Conservation (phyloP, 805 yeast species). For the Sungouiozyma intestinalis region DNA sequence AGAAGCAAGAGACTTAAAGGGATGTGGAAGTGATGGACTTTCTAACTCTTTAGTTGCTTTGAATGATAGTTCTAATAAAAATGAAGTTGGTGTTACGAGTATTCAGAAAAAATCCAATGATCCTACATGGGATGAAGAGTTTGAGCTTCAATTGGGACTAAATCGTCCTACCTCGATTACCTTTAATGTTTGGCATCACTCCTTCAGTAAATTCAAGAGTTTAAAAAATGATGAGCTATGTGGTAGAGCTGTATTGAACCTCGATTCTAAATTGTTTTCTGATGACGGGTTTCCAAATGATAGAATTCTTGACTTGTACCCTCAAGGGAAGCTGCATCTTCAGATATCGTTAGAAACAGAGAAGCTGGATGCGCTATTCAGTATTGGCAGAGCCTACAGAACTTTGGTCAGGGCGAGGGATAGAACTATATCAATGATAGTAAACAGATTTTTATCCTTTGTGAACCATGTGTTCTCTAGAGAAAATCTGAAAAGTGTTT, state of each 20-base stretch:
- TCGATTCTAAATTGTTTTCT: conserved; percentile 53
- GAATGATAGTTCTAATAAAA: conserved; percentile 43
- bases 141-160: conserved; percentile 42
- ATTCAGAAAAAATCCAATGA: conserved; percentile 47
- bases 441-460: conserved; percentile 58
- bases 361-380: conserved; percentile 68
- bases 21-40: conserved; percentile 36
- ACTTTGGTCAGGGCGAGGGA: conserved; percentile 54
- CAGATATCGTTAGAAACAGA: conserved; percentile 73
- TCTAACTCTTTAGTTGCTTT: conserved; percentile 54
- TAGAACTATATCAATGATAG: conserved; percentile 56
- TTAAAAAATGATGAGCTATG: conserved; percentile 48
- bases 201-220: conserved; percentile 22
- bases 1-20: conserved; percentile 50
- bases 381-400: conserved; percentile 66
- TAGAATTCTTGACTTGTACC: conserved; percentile 45
- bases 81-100: conserved; percentile 59
- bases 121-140: conserved; percentile 85
- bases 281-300: conserved; percentile 64
- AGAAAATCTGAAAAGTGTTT: conserved; percentile 43
- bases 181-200: conserved; percentile 63
- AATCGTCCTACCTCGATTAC: conserved; percentile 38
- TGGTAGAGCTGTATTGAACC: conserved; percentile 50
- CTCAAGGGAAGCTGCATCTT: conserved; percentile 57
- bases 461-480: conserved; percentile 50